Evolutionary conservation across 2,329 filamentous ascomycete genomes (phyloP).

Genomic region (Rhynchosporium secalis): DNA sequence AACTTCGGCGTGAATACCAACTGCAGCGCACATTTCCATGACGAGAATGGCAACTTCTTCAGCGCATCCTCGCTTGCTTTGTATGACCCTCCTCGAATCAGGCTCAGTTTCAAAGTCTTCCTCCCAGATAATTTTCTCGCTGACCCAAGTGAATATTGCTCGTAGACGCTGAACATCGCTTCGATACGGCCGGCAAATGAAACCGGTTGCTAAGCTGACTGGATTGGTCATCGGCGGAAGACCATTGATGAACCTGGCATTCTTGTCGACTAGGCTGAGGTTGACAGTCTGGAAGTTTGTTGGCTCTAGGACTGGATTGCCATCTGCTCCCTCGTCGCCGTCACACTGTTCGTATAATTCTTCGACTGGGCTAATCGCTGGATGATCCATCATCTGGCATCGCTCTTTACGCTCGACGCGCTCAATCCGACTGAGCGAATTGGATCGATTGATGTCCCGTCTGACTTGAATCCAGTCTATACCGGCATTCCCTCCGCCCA

Average conservation of each 20-base stretch:
- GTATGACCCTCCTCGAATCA: slow-evolving; percentile 80
- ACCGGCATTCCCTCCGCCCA: slow-evolving; percentile 49
- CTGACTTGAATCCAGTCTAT: slow-evolving; percentile 98
- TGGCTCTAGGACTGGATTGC: slow-evolving; percentile 76
- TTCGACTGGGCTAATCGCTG: slow-evolving; percentile 85
- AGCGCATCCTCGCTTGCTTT: slow-evolving; percentile 78
- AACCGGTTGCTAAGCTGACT: slow-evolving; percentile 80
- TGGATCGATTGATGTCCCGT: slow-evolving; percentile 92
- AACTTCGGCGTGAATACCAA: slow-evolving; percentile 84
- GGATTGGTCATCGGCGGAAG: slow-evolving; percentile 82
- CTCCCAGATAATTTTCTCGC: slow-evolving; percentile 95
- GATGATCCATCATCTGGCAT: slow-evolving; percentile 92
- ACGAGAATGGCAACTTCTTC: slow-evolving; percentile 89
- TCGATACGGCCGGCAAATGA: slow-evolving; percentile 89
- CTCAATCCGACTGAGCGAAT: slow-evolving; percentile 88
- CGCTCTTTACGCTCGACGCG: slow-evolving; percentile 80
- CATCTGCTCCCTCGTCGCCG: slow-evolving; percentile 87
- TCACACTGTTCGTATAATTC: slow-evolving; percentile 82
- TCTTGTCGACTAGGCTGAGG: slow-evolving; percentile 89
- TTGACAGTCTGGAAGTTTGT: slow-evolving; percentile 80
- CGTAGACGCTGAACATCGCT: slow-evolving; percentile 91
- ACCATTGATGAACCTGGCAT: slow-evolving; percentile 83
- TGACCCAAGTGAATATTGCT: slow-evolving; percentile 96
- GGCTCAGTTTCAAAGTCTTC: slow-evolving; percentile 86
- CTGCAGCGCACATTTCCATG: slow-evolving; percentile 88